phyloP scores from a whole-genome alignment of 345 rosid genomes.

The Populus euphratica region DNA sequence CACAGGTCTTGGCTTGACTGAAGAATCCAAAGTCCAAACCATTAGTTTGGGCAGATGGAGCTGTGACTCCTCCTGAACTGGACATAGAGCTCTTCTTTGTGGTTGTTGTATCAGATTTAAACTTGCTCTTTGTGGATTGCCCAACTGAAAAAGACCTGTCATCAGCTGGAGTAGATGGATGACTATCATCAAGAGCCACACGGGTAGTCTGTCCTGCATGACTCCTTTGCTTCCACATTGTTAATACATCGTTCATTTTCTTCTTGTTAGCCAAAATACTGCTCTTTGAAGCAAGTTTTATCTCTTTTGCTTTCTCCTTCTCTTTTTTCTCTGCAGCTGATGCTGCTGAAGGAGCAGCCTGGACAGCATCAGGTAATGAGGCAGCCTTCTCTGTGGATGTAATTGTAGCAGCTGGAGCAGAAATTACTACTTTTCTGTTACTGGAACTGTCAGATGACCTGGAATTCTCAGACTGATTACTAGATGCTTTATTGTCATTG shows the following conservation, averaged over 20 bases:
- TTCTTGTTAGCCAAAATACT: slow-evolving; percentile 86
- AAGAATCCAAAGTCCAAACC: slow-evolving; percentile 31
- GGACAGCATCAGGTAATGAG: slow-evolving; percentile 90
- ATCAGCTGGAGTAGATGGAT: slow-evolving; percentile 42
- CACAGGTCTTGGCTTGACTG: slow-evolving; percentile 50
- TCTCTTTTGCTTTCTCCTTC: slow-evolving; percentile 86
- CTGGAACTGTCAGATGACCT: slow-evolving; percentile 50
- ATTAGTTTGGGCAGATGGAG: slow-evolving; percentile 29
- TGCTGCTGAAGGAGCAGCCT: slow-evolving; percentile 97
- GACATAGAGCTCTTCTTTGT: slow-evolving; percentile 38
- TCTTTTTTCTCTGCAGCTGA: slow-evolving; percentile 96
- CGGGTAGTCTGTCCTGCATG: slow-evolving; percentile 71
- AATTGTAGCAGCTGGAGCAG: slow-evolving; percentile 82
- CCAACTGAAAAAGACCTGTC: slow-evolving; percentile 41
- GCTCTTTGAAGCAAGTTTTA: slow-evolving; percentile 88
- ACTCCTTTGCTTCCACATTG: slow-evolving; percentile 97
- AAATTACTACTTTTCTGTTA: slow-evolving; percentile 73
- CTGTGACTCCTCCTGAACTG: slow-evolving; percentile 34
- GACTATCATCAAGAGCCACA: slow-evolving; percentile 56
- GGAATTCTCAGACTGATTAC: slow-evolving; percentile 52
- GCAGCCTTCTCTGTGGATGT: slow-evolving; percentile 59
- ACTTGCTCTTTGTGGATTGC: slow-evolving; percentile 48
- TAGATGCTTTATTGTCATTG: slow-evolving; percentile 48
- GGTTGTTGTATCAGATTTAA: slow-evolving; percentile 43
- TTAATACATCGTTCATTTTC: slow-evolving; percentile 81